Percentiles rank a stretch among this genome's conserved stretches.
Conservation (phyloP, 2,329 filamentous ascomycete genomes). For the Knoxdaviesia capensis region DNA sequence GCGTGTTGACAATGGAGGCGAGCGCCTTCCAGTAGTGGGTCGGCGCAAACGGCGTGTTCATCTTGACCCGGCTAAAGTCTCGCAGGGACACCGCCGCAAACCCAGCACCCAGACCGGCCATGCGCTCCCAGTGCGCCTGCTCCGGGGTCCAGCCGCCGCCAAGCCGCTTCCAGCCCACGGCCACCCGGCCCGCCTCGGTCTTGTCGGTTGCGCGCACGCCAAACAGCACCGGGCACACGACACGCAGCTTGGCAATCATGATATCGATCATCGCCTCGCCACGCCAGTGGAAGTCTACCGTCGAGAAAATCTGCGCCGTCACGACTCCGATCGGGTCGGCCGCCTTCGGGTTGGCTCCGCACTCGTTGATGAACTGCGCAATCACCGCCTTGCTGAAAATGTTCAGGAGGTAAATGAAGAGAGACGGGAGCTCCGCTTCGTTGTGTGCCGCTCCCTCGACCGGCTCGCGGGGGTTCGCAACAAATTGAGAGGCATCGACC, state of each 20-base stretch:
- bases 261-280: conserved; percentile 58
- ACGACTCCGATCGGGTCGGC: conserved; percentile 69
- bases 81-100: conserved; percentile 69
- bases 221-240: conserved; percentile 68
- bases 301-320: conserved; percentile 53
- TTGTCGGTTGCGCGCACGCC: conserved; percentile 60
- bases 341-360: conserved; percentile 38
- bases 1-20: conserved; percentile 57
- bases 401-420: conserved; percentile 59
- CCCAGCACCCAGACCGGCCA: conserved; percentile 67
- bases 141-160: conserved; percentile 40
- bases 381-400: conserved; percentile 56
- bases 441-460: conserved; percentile 29
- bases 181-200: conserved; percentile 42
- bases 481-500: conserved; percentile 33
- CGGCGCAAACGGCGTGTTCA: conserved; percentile 57
- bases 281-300: conserved; percentile 44
- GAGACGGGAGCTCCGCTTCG: conserved; percentile 33
- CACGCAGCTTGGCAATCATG: conserved; percentile 65
- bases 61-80: conserved; percentile 53
- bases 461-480: conserved; percentile 23
- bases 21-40: conserved; percentile 67
- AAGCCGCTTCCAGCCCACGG: conserved; percentile 56
- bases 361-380: conserved; percentile 48
- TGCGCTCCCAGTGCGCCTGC: conserved; percentile 59